Conservation (phyloP, 2,329 filamentous ascomycete species). For the Aspergillus candidus region DNA sequence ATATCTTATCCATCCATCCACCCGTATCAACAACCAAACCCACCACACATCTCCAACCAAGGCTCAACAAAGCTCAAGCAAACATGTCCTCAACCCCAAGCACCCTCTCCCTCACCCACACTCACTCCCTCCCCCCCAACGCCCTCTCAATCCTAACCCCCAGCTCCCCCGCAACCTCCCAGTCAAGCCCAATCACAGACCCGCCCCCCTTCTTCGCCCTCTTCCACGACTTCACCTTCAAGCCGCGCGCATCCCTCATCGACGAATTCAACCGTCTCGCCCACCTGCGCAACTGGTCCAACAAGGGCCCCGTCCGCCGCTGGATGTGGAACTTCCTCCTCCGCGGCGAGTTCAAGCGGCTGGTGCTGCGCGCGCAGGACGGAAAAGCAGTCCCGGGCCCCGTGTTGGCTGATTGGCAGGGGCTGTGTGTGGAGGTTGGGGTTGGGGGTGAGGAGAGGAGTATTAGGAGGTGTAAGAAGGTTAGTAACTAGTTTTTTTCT, state of each 20-base stretch:
- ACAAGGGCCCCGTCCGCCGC: conserved; percentile 14
- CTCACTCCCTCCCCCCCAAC: background rate
- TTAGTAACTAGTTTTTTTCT: conserved; percentile 8
- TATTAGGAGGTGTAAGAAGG: conserved; percentile 24
- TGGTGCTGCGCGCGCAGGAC: conserved; percentile 5
- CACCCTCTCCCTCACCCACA: conserved; percentile 13
- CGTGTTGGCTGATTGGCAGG: conserved; percentile 18
- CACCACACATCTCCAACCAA: too few species aligned
- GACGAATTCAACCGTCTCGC: conserved; percentile 18
- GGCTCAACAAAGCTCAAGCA: too few species aligned
- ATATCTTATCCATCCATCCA: too few species aligned
- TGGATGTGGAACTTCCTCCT: conserved; percentile 19
- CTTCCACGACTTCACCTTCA: conserved; percentile 12
- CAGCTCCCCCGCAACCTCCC: too few species aligned
- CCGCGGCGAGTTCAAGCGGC: conserved; percentile 13
- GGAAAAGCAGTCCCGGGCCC: background rate
- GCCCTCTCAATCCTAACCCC: too few species aligned
- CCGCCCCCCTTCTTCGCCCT: conserved; percentile 44
- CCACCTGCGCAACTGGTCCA: conserved; percentile 15
- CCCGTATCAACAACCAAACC: too few species aligned
- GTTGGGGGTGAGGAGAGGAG: conserved; percentile 13
- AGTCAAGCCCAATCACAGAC: conserved; percentile 42
- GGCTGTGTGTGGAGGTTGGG: conserved; percentile 20
- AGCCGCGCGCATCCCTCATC: conserved; percentile 10
- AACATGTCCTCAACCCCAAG: conserved; percentile 30